Evolutionary conservation across 106 monocot genomes (phyloP).

Genomic region (Phalaenopsis equestris): DNA sequence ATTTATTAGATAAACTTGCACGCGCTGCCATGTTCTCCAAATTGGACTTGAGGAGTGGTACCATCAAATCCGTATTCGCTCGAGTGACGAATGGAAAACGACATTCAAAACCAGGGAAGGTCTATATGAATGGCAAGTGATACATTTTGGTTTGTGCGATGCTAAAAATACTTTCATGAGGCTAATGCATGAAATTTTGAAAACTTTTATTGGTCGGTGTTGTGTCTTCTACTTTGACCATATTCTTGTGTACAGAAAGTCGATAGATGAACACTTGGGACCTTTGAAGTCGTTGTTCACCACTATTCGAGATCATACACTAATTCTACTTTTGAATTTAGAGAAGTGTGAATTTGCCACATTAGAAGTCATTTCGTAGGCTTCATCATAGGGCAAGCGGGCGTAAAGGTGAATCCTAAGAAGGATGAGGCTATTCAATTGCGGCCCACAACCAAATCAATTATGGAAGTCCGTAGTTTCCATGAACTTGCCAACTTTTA

Average conservation of each 20-base stretch:
- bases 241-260: not conserved
- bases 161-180: not conserved
- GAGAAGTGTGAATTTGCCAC: slow-evolving; percentile 6
- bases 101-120: slow-evolving; percentile 3
- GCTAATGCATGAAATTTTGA: not conserved
- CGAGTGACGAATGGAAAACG: slow-evolving; percentile 4
- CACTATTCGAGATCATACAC: not conserved
- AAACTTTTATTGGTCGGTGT: not conserved
- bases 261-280: not conserved
- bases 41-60: not conserved
- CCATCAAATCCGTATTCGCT: slow-evolving; percentile 5
- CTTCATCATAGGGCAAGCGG: not conserved
- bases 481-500: too few relatives aligned
- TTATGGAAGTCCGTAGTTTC: too few relatives aligned
- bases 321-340: not conserved
- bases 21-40: too few relatives aligned
- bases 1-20: too few relatives aligned
- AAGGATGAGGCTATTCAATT: not conserved
- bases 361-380: not conserved
- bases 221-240: slow-evolving; percentile 5
- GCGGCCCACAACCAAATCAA: not conserved
- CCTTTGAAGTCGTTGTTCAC: not conserved
- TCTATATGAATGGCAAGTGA: not conserved
- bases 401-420: not conserved
- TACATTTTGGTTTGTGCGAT: not conserved